Conservation (phyloP, 2,329 filamentous ascomycete genomes). For the Cladosporium sphaerospermum region DNA sequence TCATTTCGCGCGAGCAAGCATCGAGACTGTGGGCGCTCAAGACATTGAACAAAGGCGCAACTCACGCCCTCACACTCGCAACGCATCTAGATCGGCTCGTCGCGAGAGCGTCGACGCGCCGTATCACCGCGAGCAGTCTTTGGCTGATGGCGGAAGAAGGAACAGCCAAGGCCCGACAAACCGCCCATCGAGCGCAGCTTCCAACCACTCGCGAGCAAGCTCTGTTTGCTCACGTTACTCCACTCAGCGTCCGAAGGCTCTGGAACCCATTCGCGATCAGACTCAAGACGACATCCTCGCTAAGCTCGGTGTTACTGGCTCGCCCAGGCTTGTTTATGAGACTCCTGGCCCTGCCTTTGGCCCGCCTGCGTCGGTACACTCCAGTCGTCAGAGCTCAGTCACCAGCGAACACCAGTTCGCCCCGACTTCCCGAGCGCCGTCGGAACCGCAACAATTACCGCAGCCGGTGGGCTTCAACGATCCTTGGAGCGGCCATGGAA, state of each 20-base stretch:
- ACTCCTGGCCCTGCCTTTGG: conserved; percentile 33
- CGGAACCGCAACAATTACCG: neutral
- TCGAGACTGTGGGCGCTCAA: neutral
- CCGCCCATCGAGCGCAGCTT: conserved; percentile 7
- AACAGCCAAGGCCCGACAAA: conserved; percentile 6
- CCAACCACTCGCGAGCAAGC: conserved; percentile 21
- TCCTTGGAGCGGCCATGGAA: conserved; percentile 5
- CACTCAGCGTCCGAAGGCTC: conserved; percentile 20
- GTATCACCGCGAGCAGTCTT: neutral
- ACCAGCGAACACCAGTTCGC: neutral
- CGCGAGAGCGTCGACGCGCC: conserved; percentile 12
- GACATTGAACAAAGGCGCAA: neutral
- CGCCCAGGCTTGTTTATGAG: conserved; percentile 32
- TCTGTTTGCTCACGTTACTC: conserved; percentile 24
- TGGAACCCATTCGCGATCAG: conserved; percentile 24
- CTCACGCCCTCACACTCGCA: neutral
- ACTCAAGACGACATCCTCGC: conserved; percentile 32
- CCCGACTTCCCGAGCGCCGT: neutral
- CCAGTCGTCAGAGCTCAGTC: conserved; percentile 12
- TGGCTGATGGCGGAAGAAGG: neutral
- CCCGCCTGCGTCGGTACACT: conserved; percentile 16
- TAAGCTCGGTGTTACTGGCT: conserved; percentile 32
- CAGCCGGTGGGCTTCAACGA: neutral
- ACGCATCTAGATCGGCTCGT: conserved; percentile 11
- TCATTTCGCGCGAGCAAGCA: conserved; percentile 3